Evolutionary conservation across 768 basidiomycete species (phyloP), one percentile per base, ranked within the genome.

Genomic region (Leucogyrophana mollusca): DNA sequence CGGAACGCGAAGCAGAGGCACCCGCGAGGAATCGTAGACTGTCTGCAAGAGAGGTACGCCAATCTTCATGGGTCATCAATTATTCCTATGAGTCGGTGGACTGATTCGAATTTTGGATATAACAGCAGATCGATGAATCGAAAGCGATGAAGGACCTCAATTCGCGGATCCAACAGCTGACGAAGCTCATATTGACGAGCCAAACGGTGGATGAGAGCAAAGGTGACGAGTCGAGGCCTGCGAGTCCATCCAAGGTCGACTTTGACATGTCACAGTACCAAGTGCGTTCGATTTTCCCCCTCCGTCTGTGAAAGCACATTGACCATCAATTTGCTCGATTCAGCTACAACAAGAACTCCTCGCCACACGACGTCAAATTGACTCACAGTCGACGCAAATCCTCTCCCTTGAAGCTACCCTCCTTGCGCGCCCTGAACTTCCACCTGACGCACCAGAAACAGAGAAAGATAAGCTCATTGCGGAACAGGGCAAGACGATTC

Each of bases 271-370:
- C 88, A 1, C 87, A 90, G 2, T 91, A 91, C 52, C 85, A 92
- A 71, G 86, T 87, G 37, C 23, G 62, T 54, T 18, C 14, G 10
- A 9, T 33, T 14, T 11, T 20, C 9, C 2, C 30, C 9, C 16
- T 20, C 8, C 35, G 24, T 30, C 3, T 18, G 2, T 20, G 23
- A 17, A 17, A 8, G 30, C 38, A 23, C 39, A 14, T 44, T 41
- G 33, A 22, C 27, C 5, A 8, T 30, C 14, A 16, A 16, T 18
- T 16, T 22, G 4, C 33, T 34, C n/a, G 25, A 24, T n/a, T n/a
- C 20, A 92, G 84, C 74, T 95, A 1, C 91, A 94, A 70, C 89
- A 94, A 73, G 90, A 94, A 50, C 78, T 95, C 14, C 82, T 94
- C 14, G 73, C 82, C 0, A 83, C 90, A 1, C 78, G 87, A 21